These are phyloP conservation scores for Anisodus acutangulus DNA, from an alignment of 257 asterid genomes.

Conservation along the genomic window DNA sequence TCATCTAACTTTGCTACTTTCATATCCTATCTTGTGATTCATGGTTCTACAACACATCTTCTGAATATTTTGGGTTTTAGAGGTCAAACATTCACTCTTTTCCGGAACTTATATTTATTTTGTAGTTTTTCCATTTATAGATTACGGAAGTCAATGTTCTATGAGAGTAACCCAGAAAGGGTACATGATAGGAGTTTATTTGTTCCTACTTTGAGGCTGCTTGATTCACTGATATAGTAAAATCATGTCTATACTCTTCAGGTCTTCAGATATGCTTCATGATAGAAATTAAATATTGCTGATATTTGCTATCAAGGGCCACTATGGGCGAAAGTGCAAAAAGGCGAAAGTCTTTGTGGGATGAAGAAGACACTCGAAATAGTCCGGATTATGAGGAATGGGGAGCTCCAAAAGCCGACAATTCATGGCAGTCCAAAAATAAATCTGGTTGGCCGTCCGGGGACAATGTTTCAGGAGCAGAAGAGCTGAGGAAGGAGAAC, in stretches of 20 bases:
- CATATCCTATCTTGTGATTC: not conserved
- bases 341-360: constrained; percentile 36
- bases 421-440: constrained; percentile 30
- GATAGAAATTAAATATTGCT: constrained; percentile 19
- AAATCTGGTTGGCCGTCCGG: constrained; percentile 30
- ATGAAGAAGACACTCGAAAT: constrained; percentile 29
- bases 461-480: constrained; percentile 29
- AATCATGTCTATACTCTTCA: constrained; percentile 20
- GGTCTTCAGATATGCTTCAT: not conserved
- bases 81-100: constrained; percentile 15
- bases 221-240: constrained; percentile 16
- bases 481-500: constrained; percentile 29
- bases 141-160: not conserved
- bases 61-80: constrained; percentile 4
- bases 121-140: not conserved
- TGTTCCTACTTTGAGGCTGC: not conserved
- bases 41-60: not conserved
- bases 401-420: constrained; percentile 31
- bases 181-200: constrained; percentile 6
- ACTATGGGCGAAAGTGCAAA: constrained; percentile 32
- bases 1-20: not conserved
- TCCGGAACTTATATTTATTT: constrained; percentile 4
- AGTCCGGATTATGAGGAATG: constrained; percentile 23
- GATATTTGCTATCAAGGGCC: constrained; percentile 30
- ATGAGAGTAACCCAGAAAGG: constrained; percentile 1